Conservation (phyloP, 2,329 filamentous ascomycete species). For the Neonectria faginata region DNA sequence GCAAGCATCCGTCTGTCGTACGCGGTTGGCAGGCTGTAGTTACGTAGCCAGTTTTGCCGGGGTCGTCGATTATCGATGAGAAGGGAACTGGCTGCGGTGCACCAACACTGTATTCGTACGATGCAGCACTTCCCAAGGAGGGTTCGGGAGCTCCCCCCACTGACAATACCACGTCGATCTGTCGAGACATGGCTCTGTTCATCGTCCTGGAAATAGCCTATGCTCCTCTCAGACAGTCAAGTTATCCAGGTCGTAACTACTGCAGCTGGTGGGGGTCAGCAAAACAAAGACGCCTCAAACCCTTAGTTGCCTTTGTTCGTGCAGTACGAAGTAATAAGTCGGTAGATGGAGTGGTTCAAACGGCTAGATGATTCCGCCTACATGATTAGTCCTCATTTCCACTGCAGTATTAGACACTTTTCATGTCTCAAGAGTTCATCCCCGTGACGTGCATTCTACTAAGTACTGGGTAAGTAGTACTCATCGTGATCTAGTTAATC, state of each 20-base stretch:
- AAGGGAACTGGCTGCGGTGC: background rate
- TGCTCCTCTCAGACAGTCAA: background rate
- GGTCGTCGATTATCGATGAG: background rate
- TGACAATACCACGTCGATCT: background rate
- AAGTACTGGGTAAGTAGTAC: background rate
- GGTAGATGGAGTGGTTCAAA: background rate
- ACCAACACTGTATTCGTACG: no score
- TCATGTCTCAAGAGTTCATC: background rate
- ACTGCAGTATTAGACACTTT: background rate
- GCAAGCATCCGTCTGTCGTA: background rate
- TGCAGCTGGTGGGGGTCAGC: background rate
- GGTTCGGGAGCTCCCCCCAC: background rate
- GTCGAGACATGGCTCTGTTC: background rate
- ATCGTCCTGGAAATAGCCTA: background rate
- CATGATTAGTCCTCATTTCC: background rate
- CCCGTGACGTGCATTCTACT: constrained; percentile 8
- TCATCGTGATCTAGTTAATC: constrained; percentile 5
- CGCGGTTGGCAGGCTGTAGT: background rate
- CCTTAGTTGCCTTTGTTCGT: background rate
- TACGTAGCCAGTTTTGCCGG: background rate
- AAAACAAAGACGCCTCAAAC: background rate
- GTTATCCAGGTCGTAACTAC: background rate
- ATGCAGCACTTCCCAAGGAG: no score
- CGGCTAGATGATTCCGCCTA: background rate
- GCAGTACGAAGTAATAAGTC: background rate